Evolutionary conservation across 2,329 filamentous ascomycete genomes (phyloP).

Genomic region (Nigrospora osmanthi): DNA sequence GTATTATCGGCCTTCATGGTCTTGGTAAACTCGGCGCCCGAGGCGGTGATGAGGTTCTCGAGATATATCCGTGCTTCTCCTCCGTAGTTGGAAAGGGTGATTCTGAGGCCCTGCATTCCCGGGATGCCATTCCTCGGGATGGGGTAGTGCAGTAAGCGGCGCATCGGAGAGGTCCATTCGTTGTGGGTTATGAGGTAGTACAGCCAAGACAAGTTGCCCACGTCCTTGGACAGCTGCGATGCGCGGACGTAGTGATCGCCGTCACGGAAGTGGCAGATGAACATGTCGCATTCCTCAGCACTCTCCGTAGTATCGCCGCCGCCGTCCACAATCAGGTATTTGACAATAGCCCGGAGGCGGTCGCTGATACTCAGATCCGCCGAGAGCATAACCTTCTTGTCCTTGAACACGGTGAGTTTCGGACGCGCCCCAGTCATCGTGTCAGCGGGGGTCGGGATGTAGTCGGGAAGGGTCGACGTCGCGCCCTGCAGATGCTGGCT

Average conservation of each 20-base stretch:
- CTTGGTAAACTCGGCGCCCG: conserved; percentile 86
- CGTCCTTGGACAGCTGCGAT: conserved; percentile 68
- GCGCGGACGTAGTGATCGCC: conserved; percentile 72
- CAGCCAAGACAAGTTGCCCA: conserved; percentile 90
- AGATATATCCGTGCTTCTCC: conserved; percentile 90
- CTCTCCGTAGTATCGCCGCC: conserved; percentile 61
- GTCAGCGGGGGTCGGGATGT: conserved; percentile 34
- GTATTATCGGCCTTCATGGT: conserved; percentile 94
- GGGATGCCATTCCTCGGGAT: conserved; percentile 68
- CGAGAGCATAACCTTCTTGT: conserved; percentile 71
- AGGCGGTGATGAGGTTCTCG: conserved; percentile 79
- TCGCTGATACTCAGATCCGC: conserved; percentile 63
- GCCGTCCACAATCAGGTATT: conserved; percentile 61
- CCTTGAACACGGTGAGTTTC: conserved; percentile 66
- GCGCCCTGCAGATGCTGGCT: conserved; percentile 62
- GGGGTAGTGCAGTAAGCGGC: conserved; percentile 83
- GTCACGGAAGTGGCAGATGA: conserved; percentile 80
- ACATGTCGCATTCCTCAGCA: conserved; percentile 69
- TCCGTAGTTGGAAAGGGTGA: conserved; percentile 93
- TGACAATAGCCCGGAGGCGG: conserved; percentile 59
- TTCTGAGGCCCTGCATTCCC: conserved; percentile 67
- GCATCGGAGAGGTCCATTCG: conserved; percentile 77
- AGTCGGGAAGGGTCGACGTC: conserved; percentile 38
- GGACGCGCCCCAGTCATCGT: conserved; percentile 27
- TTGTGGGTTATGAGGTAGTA: conserved; percentile 87